Evolutionary conservation across 2,329 filamentous ascomycete species (phyloP).

Genomic region (Fusarium begoniae): DNA sequence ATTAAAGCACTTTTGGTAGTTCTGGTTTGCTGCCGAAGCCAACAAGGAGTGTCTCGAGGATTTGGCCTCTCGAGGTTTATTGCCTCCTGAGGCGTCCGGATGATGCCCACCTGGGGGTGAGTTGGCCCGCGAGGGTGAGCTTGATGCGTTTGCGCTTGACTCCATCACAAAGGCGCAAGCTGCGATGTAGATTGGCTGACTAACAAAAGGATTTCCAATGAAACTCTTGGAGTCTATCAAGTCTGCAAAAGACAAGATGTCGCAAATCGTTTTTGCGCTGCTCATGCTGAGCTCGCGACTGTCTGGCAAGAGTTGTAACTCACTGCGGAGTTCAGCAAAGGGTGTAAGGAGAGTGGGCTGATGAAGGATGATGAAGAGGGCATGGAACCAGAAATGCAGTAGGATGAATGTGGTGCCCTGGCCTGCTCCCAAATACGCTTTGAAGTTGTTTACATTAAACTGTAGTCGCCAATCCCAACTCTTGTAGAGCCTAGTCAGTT

Average conservation of each 20-base stretch:
- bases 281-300: conserved; percentile 86
- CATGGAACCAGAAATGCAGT: conserved; percentile 89
- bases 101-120: conserved; percentile 54
- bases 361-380: conserved; percentile 84
- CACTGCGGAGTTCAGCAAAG: conserved; percentile 66
- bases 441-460: conserved; percentile 88
- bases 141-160: conserved; percentile 75
- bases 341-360: conserved; percentile 84
- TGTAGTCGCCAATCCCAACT: conserved; percentile 77
- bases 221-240: conserved; percentile 87
- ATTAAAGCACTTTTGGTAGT: conserved; percentile 88
- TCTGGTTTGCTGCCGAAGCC: conserved; percentile 83
- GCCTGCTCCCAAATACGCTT: conserved; percentile 80
- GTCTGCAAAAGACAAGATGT: conserved; percentile 87
- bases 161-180: conserved; percentile 90
- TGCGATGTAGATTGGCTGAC: conserved; percentile 90
- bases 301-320: conserved; percentile 79
- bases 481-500: conserved; percentile 78
- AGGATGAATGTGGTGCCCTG: conserved; percentile 89
- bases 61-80: conserved; percentile 45
- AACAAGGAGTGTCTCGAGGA: conserved; percentile 76
- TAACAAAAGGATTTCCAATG: conserved; percentile 88
- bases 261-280: conserved; percentile 89
- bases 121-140: conserved; percentile 63
- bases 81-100: neutral